Evolutionary conservation across 2,329 filamentous ascomycete genomes (phyloP).

Genomic region (Claviceps digitariae): DNA sequence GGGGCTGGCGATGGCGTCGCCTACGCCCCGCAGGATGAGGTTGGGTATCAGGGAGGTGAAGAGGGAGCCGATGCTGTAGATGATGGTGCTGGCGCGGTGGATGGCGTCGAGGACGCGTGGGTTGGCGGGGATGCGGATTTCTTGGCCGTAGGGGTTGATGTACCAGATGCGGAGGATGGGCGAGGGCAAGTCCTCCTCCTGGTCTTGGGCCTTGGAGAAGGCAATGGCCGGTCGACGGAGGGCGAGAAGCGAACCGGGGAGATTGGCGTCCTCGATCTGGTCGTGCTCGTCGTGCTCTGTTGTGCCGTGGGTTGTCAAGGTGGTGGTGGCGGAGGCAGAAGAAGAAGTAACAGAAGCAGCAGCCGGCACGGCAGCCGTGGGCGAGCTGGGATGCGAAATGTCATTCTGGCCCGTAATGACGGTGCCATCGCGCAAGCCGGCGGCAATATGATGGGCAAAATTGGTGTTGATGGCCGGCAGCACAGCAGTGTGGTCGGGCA

Average conservation of each 20-base stretch:
- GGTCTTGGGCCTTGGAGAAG: slow-evolving; percentile 56
- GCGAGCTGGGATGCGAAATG: slow-evolving; percentile 70
- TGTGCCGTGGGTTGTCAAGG: slow-evolving; percentile 18
- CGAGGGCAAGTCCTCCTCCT: slow-evolving; percentile 59
- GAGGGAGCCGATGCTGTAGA: slow-evolving; percentile 89
- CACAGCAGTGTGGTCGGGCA: slow-evolving; percentile 62
- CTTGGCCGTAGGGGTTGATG: slow-evolving; percentile 97
- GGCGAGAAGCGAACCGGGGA: slow-evolving; percentile 67
- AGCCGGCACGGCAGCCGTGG: slow-evolving; percentile 26
- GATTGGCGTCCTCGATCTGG: slow-evolving; percentile 62
- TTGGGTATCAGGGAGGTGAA: slow-evolving; percentile 84
- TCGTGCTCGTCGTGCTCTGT: slow-evolving; percentile 36
- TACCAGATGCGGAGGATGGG: slow-evolving; percentile 83
- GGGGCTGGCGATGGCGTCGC: slow-evolving; percentile 37
- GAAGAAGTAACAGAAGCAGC: no score
- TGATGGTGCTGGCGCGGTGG: slow-evolving; percentile 48
- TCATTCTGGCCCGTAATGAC: slow-evolving; percentile 84
- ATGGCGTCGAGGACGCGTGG: slow-evolving; percentile 63
- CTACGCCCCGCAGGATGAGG: slow-evolving; percentile 62
- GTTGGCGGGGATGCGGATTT: slow-evolving; percentile 76
- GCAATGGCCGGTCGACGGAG: slow-evolving; percentile 69
- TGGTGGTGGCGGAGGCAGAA: slow-evolving; percentile 5
- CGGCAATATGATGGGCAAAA: slow-evolving; percentile 89
- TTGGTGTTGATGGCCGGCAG: slow-evolving; percentile 90
- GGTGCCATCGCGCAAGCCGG: slow-evolving; percentile 60